These are phyloP conservation scores for Trametes versicolor DNA, from an alignment of 1,284 basidiomycete species.

Conservation along the genomic window DNA sequence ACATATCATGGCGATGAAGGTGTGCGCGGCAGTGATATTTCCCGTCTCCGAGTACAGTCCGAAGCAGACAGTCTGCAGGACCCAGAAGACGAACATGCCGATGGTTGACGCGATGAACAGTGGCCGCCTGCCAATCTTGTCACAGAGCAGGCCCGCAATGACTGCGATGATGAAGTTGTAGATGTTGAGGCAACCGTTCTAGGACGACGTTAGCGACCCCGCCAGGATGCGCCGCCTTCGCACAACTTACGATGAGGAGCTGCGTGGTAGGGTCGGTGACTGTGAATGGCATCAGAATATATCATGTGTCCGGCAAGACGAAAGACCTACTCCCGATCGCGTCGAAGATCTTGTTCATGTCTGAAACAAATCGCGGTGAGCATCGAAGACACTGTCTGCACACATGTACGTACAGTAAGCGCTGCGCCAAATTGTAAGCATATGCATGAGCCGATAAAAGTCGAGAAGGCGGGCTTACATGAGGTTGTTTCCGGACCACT, in stretches of 20 bases:
- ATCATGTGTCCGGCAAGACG: background rate
- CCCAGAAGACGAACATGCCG: constrained; percentile 55
- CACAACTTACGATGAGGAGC: constrained; percentile 50
- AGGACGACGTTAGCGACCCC: background rate
- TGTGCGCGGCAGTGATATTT: constrained; percentile 49
- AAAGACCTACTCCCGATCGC: constrained; percentile 53
- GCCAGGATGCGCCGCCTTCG: background rate
- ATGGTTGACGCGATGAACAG: constrained; percentile 63
- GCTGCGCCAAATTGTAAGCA: constrained; percentile 27
- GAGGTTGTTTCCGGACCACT: constrained; percentile 74
- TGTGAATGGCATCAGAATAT: constrained; percentile 13
- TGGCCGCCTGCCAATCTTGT: constrained; percentile 59
- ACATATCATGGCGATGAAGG: constrained; percentile 61
- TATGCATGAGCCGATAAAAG: too few relatives aligned
- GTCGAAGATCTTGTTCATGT: constrained; percentile 62
- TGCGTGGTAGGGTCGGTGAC: constrained; percentile 62
- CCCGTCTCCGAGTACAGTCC: constrained; percentile 49
- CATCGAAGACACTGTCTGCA: background rate
- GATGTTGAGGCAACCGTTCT: constrained; percentile 64
- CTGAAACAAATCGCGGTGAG: constrained; percentile 19
- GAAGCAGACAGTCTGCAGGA: constrained; percentile 54
- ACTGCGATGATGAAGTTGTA: constrained; percentile 63
- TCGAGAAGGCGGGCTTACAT: constrained; percentile 45
- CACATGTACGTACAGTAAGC: constrained; percentile 42
- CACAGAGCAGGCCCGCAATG: constrained; percentile 57